Percentiles rank a stretch among this genome's conserved stretches.
Conservation (phyloP, 2,329 filamentous ascomycete species). For the Beauveria medogensis region DNA sequence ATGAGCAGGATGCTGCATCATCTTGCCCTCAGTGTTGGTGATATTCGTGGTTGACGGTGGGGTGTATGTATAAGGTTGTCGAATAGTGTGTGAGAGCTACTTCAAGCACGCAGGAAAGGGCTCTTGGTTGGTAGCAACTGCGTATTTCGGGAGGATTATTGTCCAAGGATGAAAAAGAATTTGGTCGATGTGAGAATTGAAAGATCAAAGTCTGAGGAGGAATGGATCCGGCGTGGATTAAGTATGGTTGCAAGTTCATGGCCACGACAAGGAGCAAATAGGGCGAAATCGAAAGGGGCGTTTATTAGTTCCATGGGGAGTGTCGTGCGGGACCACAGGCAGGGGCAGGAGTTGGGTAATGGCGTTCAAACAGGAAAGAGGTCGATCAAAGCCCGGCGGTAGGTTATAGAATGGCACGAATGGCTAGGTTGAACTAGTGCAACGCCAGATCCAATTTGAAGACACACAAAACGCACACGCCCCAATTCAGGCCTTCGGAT, state of each 20-base stretch:
- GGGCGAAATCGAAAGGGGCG: conserved; percentile 10
- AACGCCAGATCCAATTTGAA: conserved; percentile 12
- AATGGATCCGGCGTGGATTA: conserved; percentile 7
- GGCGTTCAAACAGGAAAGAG: conserved; percentile 8
- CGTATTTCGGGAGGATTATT: background rate
- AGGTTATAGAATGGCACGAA: conserved; percentile 2
- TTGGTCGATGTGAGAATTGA: background rate
- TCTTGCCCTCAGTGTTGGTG: conserved; percentile 2
- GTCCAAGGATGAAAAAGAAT: background rate
- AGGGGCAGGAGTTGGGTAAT: background rate
- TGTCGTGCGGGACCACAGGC: conserved; percentile 3
- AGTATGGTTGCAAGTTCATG: conserved; percentile 10
- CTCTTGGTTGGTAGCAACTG: background rate
- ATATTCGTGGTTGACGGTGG: conserved; percentile 3
- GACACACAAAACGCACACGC: conserved; percentile 7
- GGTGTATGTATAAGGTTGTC: background rate
- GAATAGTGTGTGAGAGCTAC: background rate
- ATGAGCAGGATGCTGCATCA: conserved; percentile 12
- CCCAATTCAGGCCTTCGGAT: conserved; percentile 25
- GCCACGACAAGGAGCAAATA: conserved; percentile 9
- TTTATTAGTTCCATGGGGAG: conserved; percentile 6
- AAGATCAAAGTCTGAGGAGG: background rate
- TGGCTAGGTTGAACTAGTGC: conserved; percentile 7
- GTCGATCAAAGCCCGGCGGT: conserved; percentile 9
- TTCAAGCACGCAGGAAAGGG: background rate